Percentiles rank a stretch among this genome's conserved stretches.
phyloP scores from a whole-genome alignment of 768 basidiomycete genomes.

The Saitozyma sp. region DNA sequence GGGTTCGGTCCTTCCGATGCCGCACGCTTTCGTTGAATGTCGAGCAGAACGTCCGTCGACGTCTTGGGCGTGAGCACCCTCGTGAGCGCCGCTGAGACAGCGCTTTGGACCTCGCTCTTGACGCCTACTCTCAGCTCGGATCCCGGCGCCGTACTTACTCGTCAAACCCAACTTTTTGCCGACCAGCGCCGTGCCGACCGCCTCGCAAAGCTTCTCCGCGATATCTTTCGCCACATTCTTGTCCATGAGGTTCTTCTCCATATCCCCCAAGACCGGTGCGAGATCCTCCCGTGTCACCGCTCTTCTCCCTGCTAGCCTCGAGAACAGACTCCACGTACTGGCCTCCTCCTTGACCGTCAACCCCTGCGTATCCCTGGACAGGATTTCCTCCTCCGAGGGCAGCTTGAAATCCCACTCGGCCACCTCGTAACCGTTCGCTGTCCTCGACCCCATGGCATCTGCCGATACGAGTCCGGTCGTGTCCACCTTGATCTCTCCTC shows the following conservation, averaged over 20 bases:
- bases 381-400: conserved; percentile 50
- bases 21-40: conserved; percentile 79
- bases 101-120: conserved; percentile 75
- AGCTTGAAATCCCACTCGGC: conserved; percentile 79
- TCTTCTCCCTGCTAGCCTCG: conserved; percentile 78
- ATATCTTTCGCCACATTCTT: conserved; percentile 98
- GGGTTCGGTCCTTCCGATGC: conserved; percentile 65
- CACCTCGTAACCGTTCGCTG: conserved; percentile 70
- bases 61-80: conserved; percentile 94
- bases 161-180: conserved; percentile 90
- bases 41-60: conserved; percentile 90
- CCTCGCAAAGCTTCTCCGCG: conserved; percentile 88
- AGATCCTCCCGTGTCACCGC: conserved; percentile 77
- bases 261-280: conserved; percentile 81
- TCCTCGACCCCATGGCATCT: conserved; percentile 69
- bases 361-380: conserved; percentile 18
- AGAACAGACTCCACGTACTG: conserved; percentile 66
- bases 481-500: conserved; percentile 47
- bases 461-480: conserved; percentile 48
- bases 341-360: conserved; percentile 39
- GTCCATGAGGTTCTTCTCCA: conserved; percentile 97
- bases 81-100: conserved; percentile 82
- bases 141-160: conserved; percentile 59
- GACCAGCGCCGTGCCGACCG: conserved; percentile 82
- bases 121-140: conserved; percentile 61